Conservation (phyloP, 2,329 filamentous ascomycete species). For the Fusarium heterosporum region DNA sequence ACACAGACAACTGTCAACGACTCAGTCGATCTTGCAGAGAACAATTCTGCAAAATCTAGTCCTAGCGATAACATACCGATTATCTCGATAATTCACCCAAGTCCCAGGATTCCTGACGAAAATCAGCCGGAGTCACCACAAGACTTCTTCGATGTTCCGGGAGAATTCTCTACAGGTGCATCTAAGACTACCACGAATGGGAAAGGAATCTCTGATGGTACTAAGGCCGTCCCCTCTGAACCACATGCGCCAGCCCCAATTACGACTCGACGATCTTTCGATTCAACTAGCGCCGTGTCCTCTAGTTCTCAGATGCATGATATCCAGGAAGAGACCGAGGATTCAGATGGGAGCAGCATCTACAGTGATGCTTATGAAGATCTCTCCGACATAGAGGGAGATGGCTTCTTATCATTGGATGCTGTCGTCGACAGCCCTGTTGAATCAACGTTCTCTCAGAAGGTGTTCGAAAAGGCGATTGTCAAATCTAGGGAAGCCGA, state of each 20-base stretch:
- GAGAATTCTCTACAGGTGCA: slow-evolving; percentile 65
- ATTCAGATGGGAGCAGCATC: slow-evolving; percentile 65
- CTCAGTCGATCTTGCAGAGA: background rate
- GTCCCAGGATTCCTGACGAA: slow-evolving; percentile 49
- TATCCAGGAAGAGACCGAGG: slow-evolving; percentile 57
- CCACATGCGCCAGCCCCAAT: slow-evolving; percentile 12
- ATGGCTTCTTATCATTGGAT: slow-evolving; percentile 78
- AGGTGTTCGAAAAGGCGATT: slow-evolving; percentile 43
- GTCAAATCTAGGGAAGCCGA: slow-evolving; percentile 35
- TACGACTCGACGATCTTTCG: slow-evolving; percentile 33
- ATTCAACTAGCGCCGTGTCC: slow-evolving; percentile 27
- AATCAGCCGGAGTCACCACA: slow-evolving; percentile 39
- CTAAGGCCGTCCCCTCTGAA: background rate
- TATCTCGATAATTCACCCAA: slow-evolving; percentile 61
- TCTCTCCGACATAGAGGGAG: slow-evolving; percentile 71
- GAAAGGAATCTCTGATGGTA: slow-evolving; percentile 11
- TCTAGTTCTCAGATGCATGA: slow-evolving; percentile 49
- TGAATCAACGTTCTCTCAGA: slow-evolving; percentile 36
- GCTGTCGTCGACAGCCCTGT: slow-evolving; percentile 74
- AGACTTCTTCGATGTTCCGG: slow-evolving; percentile 65
- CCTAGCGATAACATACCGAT: slow-evolving; percentile 51
- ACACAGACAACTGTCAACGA: slow-evolving; percentile 6
- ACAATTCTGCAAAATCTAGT: slow-evolving; percentile 7
- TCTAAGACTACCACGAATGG: slow-evolving; percentile 10
- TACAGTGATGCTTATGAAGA: slow-evolving; percentile 86